Evolutionary conservation across 768 basidiomycete species (phyloP).

Genomic region (Cystobasidium onofrii): DNA sequence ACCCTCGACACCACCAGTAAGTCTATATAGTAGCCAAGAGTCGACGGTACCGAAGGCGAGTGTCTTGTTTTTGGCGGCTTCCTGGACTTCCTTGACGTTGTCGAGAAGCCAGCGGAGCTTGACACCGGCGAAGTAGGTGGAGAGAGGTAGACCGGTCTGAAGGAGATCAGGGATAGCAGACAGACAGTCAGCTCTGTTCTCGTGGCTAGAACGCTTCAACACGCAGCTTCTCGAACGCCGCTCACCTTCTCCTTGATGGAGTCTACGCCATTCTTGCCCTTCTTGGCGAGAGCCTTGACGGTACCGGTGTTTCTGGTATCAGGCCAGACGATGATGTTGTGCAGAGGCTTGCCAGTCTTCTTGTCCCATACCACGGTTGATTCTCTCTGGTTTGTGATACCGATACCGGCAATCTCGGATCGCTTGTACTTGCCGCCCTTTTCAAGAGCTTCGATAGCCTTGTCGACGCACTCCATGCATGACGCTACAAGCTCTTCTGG

Average conservation of each 20-base stretch:
- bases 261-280: constrained; percentile 62
- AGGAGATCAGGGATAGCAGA: neutral
- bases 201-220: too few species aligned
- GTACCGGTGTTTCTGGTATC: constrained; percentile 83
- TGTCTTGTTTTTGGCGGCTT: constrained; percentile 70
- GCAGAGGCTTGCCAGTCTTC: constrained; percentile 76
- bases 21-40: constrained; percentile 76
- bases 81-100: constrained; percentile 63
- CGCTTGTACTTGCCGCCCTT: constrained; percentile 61
- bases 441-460: constrained; percentile 63
- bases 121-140: constrained; percentile 82
- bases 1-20: constrained; percentile 60
- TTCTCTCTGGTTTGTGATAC: constrained; percentile 86
- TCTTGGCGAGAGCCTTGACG: constrained; percentile 69
- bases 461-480: constrained; percentile 66
- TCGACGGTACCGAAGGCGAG: constrained; percentile 91
- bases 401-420: constrained; percentile 72
- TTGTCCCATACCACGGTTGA: constrained; percentile 90
- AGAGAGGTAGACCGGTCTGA: constrained; percentile 40
- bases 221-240: too few species aligned
- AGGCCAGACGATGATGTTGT: constrained; percentile 89
- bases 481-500: constrained; percentile 68
- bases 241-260: constrained; percentile 52
- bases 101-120: constrained; percentile 74
- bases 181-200: constrained; percentile 42